Conservation (phyloP, 495 filamentous ascomycete genomes). For the Aspergillus nidulans region DNA sequence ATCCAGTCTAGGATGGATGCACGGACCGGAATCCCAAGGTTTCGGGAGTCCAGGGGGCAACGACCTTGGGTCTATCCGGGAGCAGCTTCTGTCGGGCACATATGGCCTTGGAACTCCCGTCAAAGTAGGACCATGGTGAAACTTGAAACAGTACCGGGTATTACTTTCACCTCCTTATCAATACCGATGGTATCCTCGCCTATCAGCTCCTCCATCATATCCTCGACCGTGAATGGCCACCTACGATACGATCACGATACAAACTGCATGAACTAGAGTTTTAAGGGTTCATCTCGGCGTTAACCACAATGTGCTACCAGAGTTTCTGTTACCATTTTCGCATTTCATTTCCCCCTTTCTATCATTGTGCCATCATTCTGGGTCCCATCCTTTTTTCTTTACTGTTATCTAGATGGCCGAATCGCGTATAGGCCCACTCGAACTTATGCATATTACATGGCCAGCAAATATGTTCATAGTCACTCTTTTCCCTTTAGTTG, state of each 20-base stretch:
- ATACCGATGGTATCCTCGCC: slow-evolving; percentile 9
- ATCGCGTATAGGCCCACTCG: slow-evolving; percentile 1
- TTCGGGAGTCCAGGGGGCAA: slow-evolving; percentile 34
- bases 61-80: slow-evolving; percentile 64
- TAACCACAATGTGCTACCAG: slow-evolving; percentile 40
- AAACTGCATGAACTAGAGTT: slow-evolving; percentile 46
- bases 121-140: slow-evolving; percentile 68
- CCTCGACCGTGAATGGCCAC: slow-evolving; percentile 34
- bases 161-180: slow-evolving; percentile 10
- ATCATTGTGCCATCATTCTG: slow-evolving; percentile 18
- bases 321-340: slow-evolving; percentile 23
- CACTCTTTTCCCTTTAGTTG: slow-evolving; percentile 10
- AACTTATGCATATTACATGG: background rate
- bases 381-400: slow-evolving; percentile 10
- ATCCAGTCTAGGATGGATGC: slow-evolving; percentile 74
- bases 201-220: slow-evolving; percentile 21
- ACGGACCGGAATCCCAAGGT: slow-evolving; percentile 45
- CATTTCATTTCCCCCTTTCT: slow-evolving; percentile 11
- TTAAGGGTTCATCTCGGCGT: slow-evolving; percentile 42
- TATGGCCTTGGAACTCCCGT: slow-evolving; percentile 68
- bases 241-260: slow-evolving; percentile 47
- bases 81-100: slow-evolving; percentile 74
- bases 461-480: slow-evolving; percentile 11
- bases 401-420: slow-evolving; percentile 15
- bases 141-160: slow-evolving; percentile 10